Base-by-base conservation (phyloP, 176 grass and related monocot genomes). In the Dactylis glomerata region DNA sequence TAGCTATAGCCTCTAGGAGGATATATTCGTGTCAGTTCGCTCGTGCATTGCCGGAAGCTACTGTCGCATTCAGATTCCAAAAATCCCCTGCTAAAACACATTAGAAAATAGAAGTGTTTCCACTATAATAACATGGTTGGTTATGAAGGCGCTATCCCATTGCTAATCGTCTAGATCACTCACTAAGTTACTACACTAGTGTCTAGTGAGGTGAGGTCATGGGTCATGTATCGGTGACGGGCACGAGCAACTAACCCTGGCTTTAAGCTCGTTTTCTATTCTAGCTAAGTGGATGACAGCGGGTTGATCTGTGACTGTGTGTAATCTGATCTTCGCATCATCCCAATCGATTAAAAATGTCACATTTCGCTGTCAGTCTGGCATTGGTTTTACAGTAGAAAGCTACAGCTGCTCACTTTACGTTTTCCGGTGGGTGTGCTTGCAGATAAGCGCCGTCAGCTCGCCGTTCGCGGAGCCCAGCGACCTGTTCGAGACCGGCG, bases 391-490 rank as follows among this genome's bases (percentile, higher is more conserved):
- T 63, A 30, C 2, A 16, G 50, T 11, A 20, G 63, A 74, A 6
- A 27, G 41, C 3, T 7, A 64, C 24, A 9, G 24, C 16, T 5
- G 22, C 34, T 15, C 6, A 10, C 16, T 26, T 61, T 0, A 16
- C 80, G 16, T 44, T 24, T 24, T 52, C 24, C 67, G 19, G 0
- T 32, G 16, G 22, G 22, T 32, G 22, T 32, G 13, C 15, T 31
- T 32, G 46, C 88, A 97, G 95, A 95, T 93, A 83, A 97, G 90
- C 85, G 95, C 95, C 58, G 82, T 91, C 40, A 90, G 82, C 79
- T 91, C 91, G 77, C 90, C 95, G 36, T 91, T 81, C 70, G 76
- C 87, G 14, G 95, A 97, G 87, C 81, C 83, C 10, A 75, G 81
- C 57, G 95, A 97, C 88, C 90, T 97, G 79, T 97, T 97, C 40